Evolutionary conservation across 305 asterid genomes (phyloP).

Genomic region (Coffea humblotiana): DNA sequence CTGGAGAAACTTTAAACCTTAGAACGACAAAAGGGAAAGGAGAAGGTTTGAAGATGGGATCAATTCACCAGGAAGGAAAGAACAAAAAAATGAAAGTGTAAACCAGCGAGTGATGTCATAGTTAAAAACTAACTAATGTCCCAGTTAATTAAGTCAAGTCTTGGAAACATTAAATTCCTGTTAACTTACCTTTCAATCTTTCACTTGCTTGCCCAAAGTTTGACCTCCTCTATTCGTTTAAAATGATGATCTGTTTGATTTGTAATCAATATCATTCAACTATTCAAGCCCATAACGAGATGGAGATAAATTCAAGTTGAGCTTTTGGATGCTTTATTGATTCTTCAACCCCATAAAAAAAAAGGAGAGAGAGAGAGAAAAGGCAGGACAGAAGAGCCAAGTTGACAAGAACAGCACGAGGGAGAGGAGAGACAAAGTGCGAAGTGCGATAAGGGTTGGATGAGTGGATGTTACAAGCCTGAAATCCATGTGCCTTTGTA

Average conservation of each 20-base stretch:
- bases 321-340: background rate
- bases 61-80: no score
- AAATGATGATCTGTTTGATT: background rate
- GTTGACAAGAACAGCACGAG: background rate
- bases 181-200: background rate
- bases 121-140: no score
- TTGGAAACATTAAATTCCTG: no score
- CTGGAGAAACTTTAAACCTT: no score
- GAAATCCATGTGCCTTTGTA: conserved; percentile 18
- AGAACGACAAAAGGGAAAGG: no score
- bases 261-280: background rate
- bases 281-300: background rate
- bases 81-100: no score
- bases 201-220: background rate
- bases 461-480: conserved; percentile 18
- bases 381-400: background rate
- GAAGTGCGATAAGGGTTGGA: background rate
- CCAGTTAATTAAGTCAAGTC: no score
- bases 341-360: background rate
- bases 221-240: background rate
- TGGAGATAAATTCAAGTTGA: background rate
- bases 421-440: background rate
- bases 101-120: no score
- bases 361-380: background rate
- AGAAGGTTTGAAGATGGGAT: no score